These are phyloP conservation scores for Ogataea hybrid DNA, from an alignment of 1,139 yeast species.

Conservation along the genomic window DNA sequence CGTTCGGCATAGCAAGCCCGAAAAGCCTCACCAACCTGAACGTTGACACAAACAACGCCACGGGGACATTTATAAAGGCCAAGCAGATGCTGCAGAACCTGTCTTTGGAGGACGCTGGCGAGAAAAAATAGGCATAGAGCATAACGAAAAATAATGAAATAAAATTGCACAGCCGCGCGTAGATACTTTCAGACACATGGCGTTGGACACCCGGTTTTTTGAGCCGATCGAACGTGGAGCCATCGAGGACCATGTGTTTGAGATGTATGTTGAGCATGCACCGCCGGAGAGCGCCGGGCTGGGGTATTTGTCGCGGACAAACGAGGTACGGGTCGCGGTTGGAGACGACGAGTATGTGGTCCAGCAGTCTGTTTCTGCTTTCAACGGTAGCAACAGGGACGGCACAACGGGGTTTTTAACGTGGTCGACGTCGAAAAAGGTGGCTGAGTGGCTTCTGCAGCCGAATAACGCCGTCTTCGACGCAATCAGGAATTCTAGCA, in stretches of 20 bases:
- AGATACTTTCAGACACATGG: too few relatives aligned
- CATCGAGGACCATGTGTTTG: constrained; percentile 41
- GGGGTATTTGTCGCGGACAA: constrained; percentile 47
- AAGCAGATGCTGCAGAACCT: constrained; percentile 19
- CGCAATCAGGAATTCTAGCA: constrained; percentile 25
- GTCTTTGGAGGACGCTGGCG: constrained; percentile 11
- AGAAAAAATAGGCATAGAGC: constrained; percentile 2
- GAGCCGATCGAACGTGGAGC: constrained; percentile 4
- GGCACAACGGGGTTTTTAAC: constrained; percentile 69
- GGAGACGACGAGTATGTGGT: constrained; percentile 36
- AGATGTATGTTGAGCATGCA: constrained; percentile 40
- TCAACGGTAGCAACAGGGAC: constrained; percentile 36
- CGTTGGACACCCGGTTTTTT: constrained; percentile 1
- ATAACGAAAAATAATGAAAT: constrained; percentile 1
- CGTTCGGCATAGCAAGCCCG: constrained; percentile 17
- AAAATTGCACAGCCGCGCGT: constrained; percentile 2
- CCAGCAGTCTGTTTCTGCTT: constrained; percentile 42
- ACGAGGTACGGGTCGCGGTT: constrained; percentile 35
- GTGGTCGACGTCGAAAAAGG: constrained; percentile 54
- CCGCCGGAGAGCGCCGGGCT: constrained; percentile 36
- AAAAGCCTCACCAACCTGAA: constrained; percentile 14
- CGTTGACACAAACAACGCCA: constrained; percentile 19
- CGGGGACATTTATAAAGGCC: constrained; percentile 23
- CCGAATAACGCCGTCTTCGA: constrained; percentile 6
- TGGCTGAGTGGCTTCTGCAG: constrained; percentile 52